Evolutionary conservation across 2,329 filamentous ascomycete species (phyloP).

Genomic region (Metarhizium rileyi): DNA sequence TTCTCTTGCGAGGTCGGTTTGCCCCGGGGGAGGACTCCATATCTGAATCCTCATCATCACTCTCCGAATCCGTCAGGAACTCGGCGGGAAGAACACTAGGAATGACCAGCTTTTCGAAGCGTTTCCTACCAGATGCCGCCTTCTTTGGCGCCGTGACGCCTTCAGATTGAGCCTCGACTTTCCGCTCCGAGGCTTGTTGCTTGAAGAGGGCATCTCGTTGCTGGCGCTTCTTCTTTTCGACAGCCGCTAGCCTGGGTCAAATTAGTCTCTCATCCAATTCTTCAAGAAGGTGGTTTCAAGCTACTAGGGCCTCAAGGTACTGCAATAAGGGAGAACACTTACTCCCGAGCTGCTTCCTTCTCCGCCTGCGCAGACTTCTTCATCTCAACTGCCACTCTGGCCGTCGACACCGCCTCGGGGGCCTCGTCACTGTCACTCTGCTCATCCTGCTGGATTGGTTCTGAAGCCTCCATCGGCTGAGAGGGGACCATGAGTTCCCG

Average conservation of each 20-base stretch:
- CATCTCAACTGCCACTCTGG: constrained; percentile 35
- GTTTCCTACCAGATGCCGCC: constrained; percentile 11
- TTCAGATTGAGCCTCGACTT: constrained; percentile 16
- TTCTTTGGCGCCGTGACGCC: background rate
- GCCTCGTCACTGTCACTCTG: constrained; percentile 46
- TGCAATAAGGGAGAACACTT: constrained; percentile 14
- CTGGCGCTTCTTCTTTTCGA: constrained; percentile 45
- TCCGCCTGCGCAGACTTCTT: constrained; percentile 36
- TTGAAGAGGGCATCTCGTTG: constrained; percentile 44
- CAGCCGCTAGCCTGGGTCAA: constrained; percentile 35
- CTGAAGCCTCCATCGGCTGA: constrained; percentile 7
- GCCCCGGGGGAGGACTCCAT: constrained; percentile 15
- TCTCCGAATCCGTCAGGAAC: constrained; percentile 42
- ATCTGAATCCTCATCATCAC: constrained; percentile 26
- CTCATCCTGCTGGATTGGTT: constrained; percentile 23
- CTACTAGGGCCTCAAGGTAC: background rate
- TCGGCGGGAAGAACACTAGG: constrained; percentile 42
- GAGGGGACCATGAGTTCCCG: constrained; percentile 4
- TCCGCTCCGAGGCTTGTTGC: constrained; percentile 43
- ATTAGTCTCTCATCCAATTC: too few species aligned
- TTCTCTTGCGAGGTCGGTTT: constrained; percentile 28
- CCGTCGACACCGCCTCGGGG: constrained; percentile 48
- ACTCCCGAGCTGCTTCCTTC: constrained; percentile 43
- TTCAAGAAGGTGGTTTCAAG: too few species aligned
- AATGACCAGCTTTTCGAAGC: constrained; percentile 25